Conservation (phyloP, 306 rosid species). For the Astragalus membranaceus region DNA sequence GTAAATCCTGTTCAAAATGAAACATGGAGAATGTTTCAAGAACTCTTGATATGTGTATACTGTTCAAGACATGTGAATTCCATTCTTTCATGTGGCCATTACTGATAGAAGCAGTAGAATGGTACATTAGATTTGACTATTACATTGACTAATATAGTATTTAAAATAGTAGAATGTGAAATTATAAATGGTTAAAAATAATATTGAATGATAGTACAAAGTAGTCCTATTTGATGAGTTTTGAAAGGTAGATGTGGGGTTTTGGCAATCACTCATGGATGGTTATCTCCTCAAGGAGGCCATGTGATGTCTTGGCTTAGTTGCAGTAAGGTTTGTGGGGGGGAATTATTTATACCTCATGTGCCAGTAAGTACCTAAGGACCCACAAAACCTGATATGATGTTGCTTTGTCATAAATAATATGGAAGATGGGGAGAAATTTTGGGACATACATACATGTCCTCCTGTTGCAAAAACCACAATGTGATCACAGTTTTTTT, state of each 20-base stretch:
- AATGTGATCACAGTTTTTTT: too few species aligned
- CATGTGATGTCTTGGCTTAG: constrained; percentile 13
- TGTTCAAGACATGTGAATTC: not conserved
- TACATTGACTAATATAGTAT: not conserved
- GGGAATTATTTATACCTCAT: not conserved
- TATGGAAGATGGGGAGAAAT: not conserved
- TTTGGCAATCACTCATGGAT: not conserved
- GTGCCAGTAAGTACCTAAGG: constrained; percentile 1
- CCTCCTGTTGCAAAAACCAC: too few species aligned
- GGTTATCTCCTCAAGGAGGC: not conserved
- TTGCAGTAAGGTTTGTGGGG: not conserved
- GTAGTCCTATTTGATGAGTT: not conserved
- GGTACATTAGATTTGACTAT: not conserved
- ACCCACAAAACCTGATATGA: constrained; percentile 10
- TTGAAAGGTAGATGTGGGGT: constrained; percentile 7
- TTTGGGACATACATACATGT: not conserved
- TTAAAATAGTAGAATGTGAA: not conserved
- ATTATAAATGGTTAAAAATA: not conserved
- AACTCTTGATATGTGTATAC: not conserved
- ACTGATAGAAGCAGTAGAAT: not conserved
- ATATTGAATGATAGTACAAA: too few species aligned
- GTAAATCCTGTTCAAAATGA: not conserved
- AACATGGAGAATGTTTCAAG: constrained; percentile 6
- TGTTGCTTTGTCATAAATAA: not conserved
- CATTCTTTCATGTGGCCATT: not conserved